Evolutionary conservation across 176 grass and related monocot species (phyloP).

Genomic region (Cymbopogon citratus): DNA sequence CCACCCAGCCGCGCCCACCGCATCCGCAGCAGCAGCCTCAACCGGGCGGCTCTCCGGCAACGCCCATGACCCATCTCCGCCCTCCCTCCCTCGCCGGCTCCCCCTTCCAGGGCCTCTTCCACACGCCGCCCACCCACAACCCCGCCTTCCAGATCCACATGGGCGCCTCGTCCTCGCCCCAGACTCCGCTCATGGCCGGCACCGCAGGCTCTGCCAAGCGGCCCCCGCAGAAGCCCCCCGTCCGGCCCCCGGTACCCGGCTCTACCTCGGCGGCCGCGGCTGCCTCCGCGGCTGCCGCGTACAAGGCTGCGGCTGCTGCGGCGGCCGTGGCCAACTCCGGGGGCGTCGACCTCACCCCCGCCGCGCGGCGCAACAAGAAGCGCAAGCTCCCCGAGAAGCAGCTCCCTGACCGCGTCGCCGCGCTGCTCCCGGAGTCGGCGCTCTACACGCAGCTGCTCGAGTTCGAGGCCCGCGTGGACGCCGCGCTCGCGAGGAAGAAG

Average conservation of each 20-base stretch:
- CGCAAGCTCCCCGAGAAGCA: slow-evolving; percentile 90
- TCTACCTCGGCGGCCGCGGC: slow-evolving; percentile 23
- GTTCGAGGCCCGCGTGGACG: slow-evolving; percentile 84
- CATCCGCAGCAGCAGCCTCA: slow-evolving; percentile 22
- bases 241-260: slow-evolving; percentile 26
- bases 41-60: slow-evolving; percentile 37
- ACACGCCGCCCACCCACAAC: slow-evolving; percentile 50
- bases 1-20: slow-evolving; percentile 24
- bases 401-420: slow-evolving; percentile 82
- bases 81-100: slow-evolving; percentile 50
- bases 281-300: slow-evolving; percentile 25
- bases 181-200: slow-evolving; percentile 37
- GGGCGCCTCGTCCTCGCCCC: slow-evolving; percentile 24
- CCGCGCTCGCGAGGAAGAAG: slow-evolving; percentile 77
- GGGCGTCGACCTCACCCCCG: slow-evolving; percentile 61
- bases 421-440: slow-evolving; percentile 79
- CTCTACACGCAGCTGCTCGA: slow-evolving; percentile 95
- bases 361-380: slow-evolving; percentile 80
- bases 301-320: slow-evolving; percentile 28
- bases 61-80: slow-evolving; percentile 59
- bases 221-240: slow-evolving; percentile 67
- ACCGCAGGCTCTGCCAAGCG: slow-evolving; percentile 50
- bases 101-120: slow-evolving; percentile 58
- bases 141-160: slow-evolving; percentile 93
- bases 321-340: slow-evolving; percentile 28